Conservation (phyloP, 805 yeast species). For the Starmera dryadoides region DNA sequence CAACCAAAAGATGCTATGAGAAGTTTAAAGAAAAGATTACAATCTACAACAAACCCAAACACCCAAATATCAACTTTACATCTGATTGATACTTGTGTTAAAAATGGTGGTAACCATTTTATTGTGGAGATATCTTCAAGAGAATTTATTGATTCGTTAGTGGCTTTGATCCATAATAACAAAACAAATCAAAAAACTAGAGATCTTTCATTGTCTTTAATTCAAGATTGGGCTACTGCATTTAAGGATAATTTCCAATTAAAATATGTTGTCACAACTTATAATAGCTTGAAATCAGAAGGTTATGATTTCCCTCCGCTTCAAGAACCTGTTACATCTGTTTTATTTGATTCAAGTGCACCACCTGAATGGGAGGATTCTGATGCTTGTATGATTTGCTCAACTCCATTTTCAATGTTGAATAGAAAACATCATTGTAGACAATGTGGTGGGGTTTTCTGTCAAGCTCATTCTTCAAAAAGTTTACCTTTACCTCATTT, state of each 20-base stretch:
- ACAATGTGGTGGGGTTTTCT: constrained; percentile 92
- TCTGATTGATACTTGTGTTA: constrained; percentile 78
- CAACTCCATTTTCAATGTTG: constrained; percentile 67
- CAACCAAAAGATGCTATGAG: constrained; percentile 81
- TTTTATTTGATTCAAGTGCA: constrained; percentile 77
- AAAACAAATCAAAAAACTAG: constrained; percentile 48
- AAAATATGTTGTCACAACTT: constrained; percentile 55
- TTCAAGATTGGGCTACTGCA: constrained; percentile 74
- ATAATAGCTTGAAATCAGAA: constrained; percentile 50
- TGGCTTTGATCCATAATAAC: constrained; percentile 32
- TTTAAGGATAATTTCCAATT: constrained; percentile 63
- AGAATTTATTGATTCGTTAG: constrained; percentile 80
- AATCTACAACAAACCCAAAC: constrained; percentile 67
- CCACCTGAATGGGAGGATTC: constrained; percentile 99
- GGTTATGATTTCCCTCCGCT: constrained; percentile 61
- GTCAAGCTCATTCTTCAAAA: constrained; percentile 79
- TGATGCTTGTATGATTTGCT: constrained; percentile 92
- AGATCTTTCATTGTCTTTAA: constrained; percentile 47
- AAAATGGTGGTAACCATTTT: constrained; percentile 88
- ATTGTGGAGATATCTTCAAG: constrained; percentile 70
- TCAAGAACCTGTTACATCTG: constrained; percentile 27
- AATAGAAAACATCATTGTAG: constrained; percentile 96
- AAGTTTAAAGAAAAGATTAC: constrained; percentile 66
- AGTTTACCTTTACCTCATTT: constrained; percentile 65
- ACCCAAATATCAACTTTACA: constrained; percentile 68